Evolutionary conservation across 169 alveolate genomes (phyloP), one percentile per base, ranked within the genome.

Genomic region (Plasmodium reichenowi): DNA sequence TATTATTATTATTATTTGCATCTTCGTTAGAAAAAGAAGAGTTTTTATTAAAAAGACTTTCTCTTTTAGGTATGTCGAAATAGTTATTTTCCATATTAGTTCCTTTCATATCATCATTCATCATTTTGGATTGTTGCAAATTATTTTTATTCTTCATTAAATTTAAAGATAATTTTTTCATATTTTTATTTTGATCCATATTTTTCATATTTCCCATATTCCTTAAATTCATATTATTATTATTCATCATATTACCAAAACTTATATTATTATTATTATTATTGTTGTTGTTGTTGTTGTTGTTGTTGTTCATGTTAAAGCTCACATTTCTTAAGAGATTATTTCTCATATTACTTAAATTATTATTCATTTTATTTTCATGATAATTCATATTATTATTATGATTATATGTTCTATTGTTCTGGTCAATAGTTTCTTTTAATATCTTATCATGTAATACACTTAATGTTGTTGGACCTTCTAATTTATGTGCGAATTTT

Each of bases 401-500:
- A n/a, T 32, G 50, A 15, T 59, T 38, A 54, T 68, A 68, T 38
- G 48, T 83, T 67, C 91, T 60, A 47, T 29, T 83, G 45, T 29
- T 67, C 17, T 68, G 80, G 20, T 83, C 91, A 8, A 67, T 68
- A 0, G 52, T 56, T 38, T 83, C 91, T 83, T 83, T 83, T 68
- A 83, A 52, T n/a, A 83, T 83, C 3, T 83, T 83, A 22, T 83
- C 91, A 60, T 83, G 91, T 22, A 83, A 68, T 9, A 83, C 91
- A 83, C 91, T 83, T 13, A 83, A 54, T 0, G 80, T 83, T 15
- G 91, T 68, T 13, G 91, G 91, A 15, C 95, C 75, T 67, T 92
- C 74, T 29, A 83, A 83, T 50, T 83, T 83, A 13, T 83, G 91
- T 0, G 93, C 92, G 38, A 93, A 88, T 73, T 90, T 95, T 63